Base-by-base conservation (phyloP, 768 basidiomycete species). In the Macrolepiota dolichaula region DNA sequence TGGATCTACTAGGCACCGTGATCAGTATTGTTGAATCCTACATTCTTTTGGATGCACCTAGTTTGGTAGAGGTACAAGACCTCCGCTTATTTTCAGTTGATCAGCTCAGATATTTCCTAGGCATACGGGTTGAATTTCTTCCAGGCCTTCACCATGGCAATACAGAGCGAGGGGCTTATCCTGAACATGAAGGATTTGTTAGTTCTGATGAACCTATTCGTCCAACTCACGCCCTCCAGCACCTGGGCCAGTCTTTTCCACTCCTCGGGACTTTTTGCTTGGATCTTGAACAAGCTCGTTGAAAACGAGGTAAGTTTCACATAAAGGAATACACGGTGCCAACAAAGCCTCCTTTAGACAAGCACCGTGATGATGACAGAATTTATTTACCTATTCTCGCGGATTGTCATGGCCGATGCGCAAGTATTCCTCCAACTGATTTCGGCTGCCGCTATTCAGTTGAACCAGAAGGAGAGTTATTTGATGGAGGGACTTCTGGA, bases 171-270 rank as follows among this genome's bases (percentile, higher is more conserved):
- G 24, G 75, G 82, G 38, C 76, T 82, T 42, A 68, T 72, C 29
- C 66, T 76, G 2, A 92, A 93, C 65, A 75, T 85, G 57, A 86
- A 83, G 63, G 82, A 86, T 40, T 73, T 93, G 69, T 66, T 92
- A n/a, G 75, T 80, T 37, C 72, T 83, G 15, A 66, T 94, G 10
- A 79, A 80, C 64, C 69, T 91, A 15, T 73, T 91, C 50, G 71
- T 88, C 42, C 91, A 92, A 70, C 64, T 87, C 1, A 74, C 87
- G 1, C 87, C 89, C 3, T 76, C 88, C 0, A 67, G 72, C 1
- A 63, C 84, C 2, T 96, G 92, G 91, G 91, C 84, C 0, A 85
- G 85, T 67, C 73, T 89, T 2, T 73, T 96, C 70, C 89, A 94
- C 67, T 72, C 73, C 2, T 89, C 90, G 0, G 89, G 90, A 11